Evolutionary conservation across 2,329 filamentous ascomycete species (phyloP), one percentile per base, ranked within the genome.

Genomic region (Aspergillus costaricaensis): DNA sequence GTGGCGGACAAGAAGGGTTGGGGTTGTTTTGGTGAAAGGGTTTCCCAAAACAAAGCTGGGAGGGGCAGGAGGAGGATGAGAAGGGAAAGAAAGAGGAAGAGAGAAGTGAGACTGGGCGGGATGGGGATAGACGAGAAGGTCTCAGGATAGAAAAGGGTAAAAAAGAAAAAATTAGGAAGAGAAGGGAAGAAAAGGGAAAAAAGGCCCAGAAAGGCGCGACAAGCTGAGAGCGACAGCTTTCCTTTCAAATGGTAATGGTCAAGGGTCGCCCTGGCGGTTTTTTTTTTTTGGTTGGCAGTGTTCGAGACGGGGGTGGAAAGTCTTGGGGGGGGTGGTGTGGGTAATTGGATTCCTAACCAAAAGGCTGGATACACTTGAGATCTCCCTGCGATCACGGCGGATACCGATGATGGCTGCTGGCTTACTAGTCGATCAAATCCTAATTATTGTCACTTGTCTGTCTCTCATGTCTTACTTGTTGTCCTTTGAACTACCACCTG

Each of bases 41-140:
- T 58, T 61, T 63, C 57, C 63, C 61, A 50, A 61, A 57, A 44
- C 55, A 54, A 62, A 60, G 62, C 48, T 61, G 60, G 32, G 53
- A 59, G 60, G 58, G 51, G 23, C 44, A 49, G 36, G 51, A 32
- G 25, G 48, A 15, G 47, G 47, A 49, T n/a, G 32, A 23, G 21
- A 39, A 54, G 41, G 38, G 52, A 44, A 55, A 30, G 14, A 43
- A 39, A 47, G 32, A 21, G 32, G 36, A 44, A 51, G 49, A 43
- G 44, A 44, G 50, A 30, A 55, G 21, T 47, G 38, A 32, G 36
- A 32, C n/a, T 30, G n/a, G 51, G 43, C 44, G 38, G 27, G 32
- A 47, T 44, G 27, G 17, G 23, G 14, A 27, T 23, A 8, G 23
- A 41, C 9, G 27, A 15, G 27, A 23, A 49, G 23, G 32, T 36